Evolutionary conservation across 768 basidiomycete species (phyloP), one percentile per base, ranked within the genome.

Genomic region (Boletus sensibilis): DNA sequence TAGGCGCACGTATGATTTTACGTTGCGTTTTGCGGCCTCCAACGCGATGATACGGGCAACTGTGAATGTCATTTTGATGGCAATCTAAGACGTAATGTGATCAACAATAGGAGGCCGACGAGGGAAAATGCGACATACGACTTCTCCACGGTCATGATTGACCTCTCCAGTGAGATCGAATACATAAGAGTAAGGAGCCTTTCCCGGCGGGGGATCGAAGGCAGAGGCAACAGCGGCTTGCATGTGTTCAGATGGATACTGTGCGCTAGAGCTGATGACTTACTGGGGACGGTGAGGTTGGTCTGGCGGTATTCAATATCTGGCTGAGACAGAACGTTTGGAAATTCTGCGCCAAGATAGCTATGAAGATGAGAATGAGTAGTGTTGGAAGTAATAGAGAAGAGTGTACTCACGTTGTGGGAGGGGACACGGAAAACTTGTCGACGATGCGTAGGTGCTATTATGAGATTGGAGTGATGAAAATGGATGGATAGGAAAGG

Each of bases 161-260:
- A 90, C 76, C 70, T 94, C 92, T 41, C 92, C 92, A 3, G 89
- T 88, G 62, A 87, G 83, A 75, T 94, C 92, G 70, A 93, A 93
- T 21, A 94, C 88, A 71, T 88, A 87, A 55, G 85, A 78, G 70
- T 86, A 94, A 5, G 86, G 78, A n/a, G 79, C 71, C 60, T 82
- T 75, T 51, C 88, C 90, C 57, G 82, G 81, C 1, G 85, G 82
- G 10, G 90, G 87, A 55, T 89, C 86, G 61, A 91, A 94, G 33
- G 78, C 77, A 20, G 85, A 77, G 39, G 82, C 74, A 50, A 94
- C 85, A 21, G 82, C 83, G 37, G 83, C 91, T 92, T 38, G 58
- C 51, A 55, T 20, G 50, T 40, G 14, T 9, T 62, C 34, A 71
- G 62, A 53, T 33, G 47, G 51, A 45, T n/a, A 53, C 52, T 43